A percentile compares a stretch with the other conserved stretches of the same genome.
Evolutionary conservation across 2,329 filamentous ascomycete genomes (phyloP).

Genomic region (Hypoxylon sp.): DNA sequence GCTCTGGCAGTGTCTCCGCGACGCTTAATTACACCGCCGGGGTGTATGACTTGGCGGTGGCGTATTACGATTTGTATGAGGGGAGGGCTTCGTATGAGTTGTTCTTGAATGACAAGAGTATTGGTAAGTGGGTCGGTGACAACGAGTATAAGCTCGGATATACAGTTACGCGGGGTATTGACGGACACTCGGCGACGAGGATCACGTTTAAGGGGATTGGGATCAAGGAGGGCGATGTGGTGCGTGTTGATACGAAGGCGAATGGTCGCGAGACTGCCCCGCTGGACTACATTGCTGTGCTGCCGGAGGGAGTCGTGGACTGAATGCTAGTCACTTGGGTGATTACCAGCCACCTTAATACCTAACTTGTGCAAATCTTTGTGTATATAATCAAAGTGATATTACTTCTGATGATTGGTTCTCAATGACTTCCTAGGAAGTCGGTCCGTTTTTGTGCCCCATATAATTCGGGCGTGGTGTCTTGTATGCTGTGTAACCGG

Average conservation of each 20-base stretch:
- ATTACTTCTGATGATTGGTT: neutral
- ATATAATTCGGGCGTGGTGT: neutral
- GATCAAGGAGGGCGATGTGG: constrained; percentile 50
- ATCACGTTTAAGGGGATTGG: constrained; percentile 64
- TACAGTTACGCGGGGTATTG: constrained; percentile 69
- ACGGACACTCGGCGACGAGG: constrained; percentile 75
- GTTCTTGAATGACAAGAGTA: constrained; percentile 64
- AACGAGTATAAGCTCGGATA: constrained; percentile 72
- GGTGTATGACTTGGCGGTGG: constrained; percentile 74
- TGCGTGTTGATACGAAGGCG: constrained; percentile 64
- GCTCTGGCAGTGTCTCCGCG: constrained; percentile 64
- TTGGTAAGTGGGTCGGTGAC: constrained; percentile 73
- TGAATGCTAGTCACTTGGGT: constrained; percentile 54
- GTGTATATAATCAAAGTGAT: neutral
- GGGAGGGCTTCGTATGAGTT: constrained; percentile 70
- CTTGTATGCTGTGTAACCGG: neutral
- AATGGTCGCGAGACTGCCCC: constrained; percentile 75
- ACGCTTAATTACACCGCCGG: constrained; percentile 65
- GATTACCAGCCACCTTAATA: constrained; percentile 41
- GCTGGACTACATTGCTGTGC: constrained; percentile 75
- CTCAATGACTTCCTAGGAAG: neutral
- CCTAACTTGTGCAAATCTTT: neutral
- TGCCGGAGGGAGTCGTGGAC: constrained; percentile 71
- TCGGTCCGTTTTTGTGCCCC: neutral
- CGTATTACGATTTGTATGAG: constrained; percentile 75